Evolutionary conservation across 495 filamentous ascomycete species (phyloP).

Genomic region (Emericellopsis terricola): DNA sequence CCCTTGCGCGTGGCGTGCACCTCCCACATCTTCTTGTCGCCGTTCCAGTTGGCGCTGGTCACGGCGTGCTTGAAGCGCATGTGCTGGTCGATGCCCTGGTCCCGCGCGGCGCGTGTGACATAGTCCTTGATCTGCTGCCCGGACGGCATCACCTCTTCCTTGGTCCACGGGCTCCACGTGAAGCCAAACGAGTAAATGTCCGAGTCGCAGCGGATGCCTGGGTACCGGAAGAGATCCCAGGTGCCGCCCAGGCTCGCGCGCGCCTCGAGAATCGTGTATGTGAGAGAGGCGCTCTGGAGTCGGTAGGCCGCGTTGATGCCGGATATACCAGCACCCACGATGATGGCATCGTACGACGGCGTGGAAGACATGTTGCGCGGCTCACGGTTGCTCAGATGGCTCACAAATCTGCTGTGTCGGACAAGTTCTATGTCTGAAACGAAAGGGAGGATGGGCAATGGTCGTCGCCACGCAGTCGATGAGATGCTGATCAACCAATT

Average conservation of each 20-base stretch:
- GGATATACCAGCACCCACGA: conserved; percentile 48
- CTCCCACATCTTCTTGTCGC: conserved; percentile 24
- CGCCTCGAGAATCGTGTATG: conserved; percentile 38
- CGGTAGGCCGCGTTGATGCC: conserved; percentile 51
- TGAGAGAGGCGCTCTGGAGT: conserved; percentile 26
- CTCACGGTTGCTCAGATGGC: no score
- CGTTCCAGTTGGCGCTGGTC: conserved; percentile 31
- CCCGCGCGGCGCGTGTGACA: conserved; percentile 29
- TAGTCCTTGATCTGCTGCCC: conserved; percentile 38
- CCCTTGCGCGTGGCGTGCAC: conserved; percentile 15
- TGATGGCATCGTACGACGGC: conserved; percentile 30
- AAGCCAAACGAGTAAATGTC: conserved; percentile 45
- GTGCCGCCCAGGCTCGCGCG: conserved; percentile 38
- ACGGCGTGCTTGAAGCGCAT: conserved; percentile 36
- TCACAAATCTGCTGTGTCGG: no score
- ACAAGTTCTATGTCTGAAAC: no score
- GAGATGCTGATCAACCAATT: no score
- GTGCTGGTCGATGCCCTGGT: conserved; percentile 35
- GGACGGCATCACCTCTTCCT: conserved; percentile 34
- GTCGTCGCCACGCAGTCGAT: no score
- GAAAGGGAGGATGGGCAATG: no score
- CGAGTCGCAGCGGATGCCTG: conserved; percentile 40
- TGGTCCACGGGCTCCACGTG: conserved; percentile 38
- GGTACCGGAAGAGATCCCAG: conserved; percentile 47
- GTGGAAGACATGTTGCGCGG: no score